Evolutionary conservation across 306 rosid species (phyloP), one percentile per base, ranked within the genome.

Genomic region (Castanea mollissima): DNA sequence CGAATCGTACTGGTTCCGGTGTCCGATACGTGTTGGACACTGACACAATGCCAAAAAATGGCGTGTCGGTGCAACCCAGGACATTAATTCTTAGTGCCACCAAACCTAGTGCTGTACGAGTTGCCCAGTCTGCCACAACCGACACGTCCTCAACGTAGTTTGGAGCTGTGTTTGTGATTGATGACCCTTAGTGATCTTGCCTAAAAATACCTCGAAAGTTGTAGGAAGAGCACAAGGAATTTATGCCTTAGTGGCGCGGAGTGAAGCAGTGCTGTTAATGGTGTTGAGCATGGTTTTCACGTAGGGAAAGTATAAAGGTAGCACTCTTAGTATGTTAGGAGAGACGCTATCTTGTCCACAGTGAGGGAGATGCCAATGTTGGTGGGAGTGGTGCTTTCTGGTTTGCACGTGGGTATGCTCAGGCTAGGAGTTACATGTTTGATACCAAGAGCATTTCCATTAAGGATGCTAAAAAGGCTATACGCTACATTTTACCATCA

Each of bases 171-270:
- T 9, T 14, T 2, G 68, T 90, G 81, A n/a, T 70, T 1, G 89
- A 88, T 5, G 94, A 90, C 59, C 86, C 89, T 5, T 88, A 59
- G 86, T 89, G 0, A 31, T n/a, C 0, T 83, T 82, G 52, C 89
- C 89, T 0, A 78, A 85, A 0, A 82, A 18, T 0, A 72, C 46
- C 41, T 86, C 94, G 1, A 83, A 77, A 51, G 27, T 76, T 0
- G 83, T 90, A 10, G 94, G 94, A n/a, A 85, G 69, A 41, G 89
- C 91, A 25, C 92, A 88, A 11, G 88, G 94, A 6, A 51, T 90
- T 1, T 86, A 81, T 23, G 88, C 81, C 1, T 60, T 76, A n/a
- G 90, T 91, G 0, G 71, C 84, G 4, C 91, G 83, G 9, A 14
- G 79, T 0, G 91, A 86, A 2, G 0, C 56, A 32, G 87, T 68